Percentiles rank a stretch among this genome's conserved stretches.
These are phyloP conservation scores for Avena eriantha DNA, from an alignment of 176 grass and related monocot species.

Conservation along the genomic window DNA sequence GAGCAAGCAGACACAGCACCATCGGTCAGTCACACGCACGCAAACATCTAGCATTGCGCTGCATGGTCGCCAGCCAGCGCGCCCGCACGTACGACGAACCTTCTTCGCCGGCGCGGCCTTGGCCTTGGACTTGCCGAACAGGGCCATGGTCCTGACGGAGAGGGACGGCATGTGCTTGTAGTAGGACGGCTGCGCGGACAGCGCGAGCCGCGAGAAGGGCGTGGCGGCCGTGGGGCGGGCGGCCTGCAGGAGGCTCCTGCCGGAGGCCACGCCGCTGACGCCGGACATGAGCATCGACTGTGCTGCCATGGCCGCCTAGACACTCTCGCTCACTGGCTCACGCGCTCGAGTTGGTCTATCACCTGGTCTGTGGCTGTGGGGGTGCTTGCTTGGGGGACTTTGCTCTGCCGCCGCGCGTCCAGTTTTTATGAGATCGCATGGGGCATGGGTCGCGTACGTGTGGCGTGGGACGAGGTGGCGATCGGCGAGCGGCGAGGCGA, in stretches of 20 bases:
- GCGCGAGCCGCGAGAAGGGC: slow-evolving; percentile 42
- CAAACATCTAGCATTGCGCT: no score
- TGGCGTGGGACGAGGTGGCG: slow-evolving; percentile 36
- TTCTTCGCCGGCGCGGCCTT: slow-evolving; percentile 68
- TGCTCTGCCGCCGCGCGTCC: slow-evolving; percentile 1
- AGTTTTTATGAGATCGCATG: slow-evolving; percentile 37
- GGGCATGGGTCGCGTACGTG: not conserved
- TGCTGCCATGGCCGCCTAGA: slow-evolving; percentile 63
- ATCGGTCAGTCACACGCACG: no score
- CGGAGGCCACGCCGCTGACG: slow-evolving; percentile 42
- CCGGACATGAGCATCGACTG: slow-evolving; percentile 90
- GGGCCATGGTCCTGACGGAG: slow-evolving; percentile 63
- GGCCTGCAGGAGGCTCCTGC: slow-evolving; percentile 46
- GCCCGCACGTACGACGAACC: slow-evolving; percentile 35
- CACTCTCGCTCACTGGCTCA: not conserved
- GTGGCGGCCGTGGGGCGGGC: slow-evolving; percentile 33
- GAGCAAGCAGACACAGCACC: no score
- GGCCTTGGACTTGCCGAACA: slow-evolving; percentile 81
- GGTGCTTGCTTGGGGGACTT: not conserved
- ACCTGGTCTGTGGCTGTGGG: not conserved
- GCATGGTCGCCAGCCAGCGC: no score
- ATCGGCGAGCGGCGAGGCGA: not conserved
- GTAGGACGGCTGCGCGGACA: slow-evolving; percentile 14
- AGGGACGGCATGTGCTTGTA: slow-evolving; percentile 36
- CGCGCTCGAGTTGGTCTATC: not conserved